These are phyloP conservation scores for Mycena sp. DNA, from an alignment of 1,284 basidiomycete genomes.

Conservation along the genomic window DNA sequence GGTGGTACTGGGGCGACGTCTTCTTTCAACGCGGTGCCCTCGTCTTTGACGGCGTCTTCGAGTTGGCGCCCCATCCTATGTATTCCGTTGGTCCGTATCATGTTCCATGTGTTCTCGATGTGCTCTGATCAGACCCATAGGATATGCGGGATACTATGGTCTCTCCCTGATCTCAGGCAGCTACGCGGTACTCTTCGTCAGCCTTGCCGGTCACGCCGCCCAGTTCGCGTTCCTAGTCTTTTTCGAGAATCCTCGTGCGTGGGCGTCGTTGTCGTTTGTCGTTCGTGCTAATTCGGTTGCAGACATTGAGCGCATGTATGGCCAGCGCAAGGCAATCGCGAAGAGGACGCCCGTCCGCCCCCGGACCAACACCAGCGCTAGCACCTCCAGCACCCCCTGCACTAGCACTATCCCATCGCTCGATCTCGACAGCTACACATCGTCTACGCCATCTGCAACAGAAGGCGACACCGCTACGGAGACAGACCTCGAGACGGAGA, in stretches of 20 bases:
- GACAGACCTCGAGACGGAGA: slow-evolving; percentile 65
- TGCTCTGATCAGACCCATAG: slow-evolving; percentile 45
- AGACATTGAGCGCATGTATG: slow-evolving; percentile 96
- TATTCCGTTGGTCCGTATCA: slow-evolving; percentile 85
- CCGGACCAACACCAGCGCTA: slow-evolving; percentile 26
- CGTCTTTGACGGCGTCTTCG: slow-evolving; percentile 98
- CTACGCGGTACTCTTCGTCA: slow-evolving; percentile 93
- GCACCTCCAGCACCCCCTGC: slow-evolving; percentile 30
- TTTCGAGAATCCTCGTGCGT: slow-evolving; percentile 96
- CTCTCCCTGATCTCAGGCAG: slow-evolving; percentile 90
- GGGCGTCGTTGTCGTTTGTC: not conserved
- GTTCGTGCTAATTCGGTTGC: not conserved
- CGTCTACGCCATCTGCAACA: slow-evolving; percentile 71
- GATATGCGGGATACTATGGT: slow-evolving; percentile 97
- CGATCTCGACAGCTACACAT: slow-evolving; percentile 32
- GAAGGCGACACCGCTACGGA: slow-evolving; percentile 80
- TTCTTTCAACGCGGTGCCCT: slow-evolving; percentile 94
- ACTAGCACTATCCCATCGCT: slow-evolving; percentile 25
- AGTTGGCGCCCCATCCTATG: slow-evolving; percentile 92
- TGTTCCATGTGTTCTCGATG: not conserved
- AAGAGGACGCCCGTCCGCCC: slow-evolving; percentile 69
- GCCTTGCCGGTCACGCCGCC: slow-evolving; percentile 90
- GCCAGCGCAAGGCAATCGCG: slow-evolving; percentile 87
- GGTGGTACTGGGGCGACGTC: slow-evolving; percentile 99
- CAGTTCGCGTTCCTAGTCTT: slow-evolving; percentile 97